Conservation (phyloP, 164 flowering plant genomes). For the Dillenia suffruticosa region DNA sequence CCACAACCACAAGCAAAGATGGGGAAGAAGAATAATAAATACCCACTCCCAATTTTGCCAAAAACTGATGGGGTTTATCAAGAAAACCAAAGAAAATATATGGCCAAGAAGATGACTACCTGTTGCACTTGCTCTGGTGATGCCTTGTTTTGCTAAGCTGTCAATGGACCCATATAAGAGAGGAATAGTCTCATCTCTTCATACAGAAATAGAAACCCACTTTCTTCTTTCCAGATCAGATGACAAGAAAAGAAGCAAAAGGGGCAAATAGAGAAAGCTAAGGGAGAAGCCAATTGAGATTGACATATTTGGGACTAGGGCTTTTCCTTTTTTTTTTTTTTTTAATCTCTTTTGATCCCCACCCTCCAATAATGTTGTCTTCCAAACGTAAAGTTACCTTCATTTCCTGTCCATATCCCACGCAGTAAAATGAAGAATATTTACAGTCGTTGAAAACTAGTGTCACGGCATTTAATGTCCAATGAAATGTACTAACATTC, state of each 20-base stretch:
- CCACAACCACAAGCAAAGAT: constrained; percentile 8
- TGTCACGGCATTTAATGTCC: constrained; percentile 16
- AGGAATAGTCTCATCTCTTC: constrained; percentile 19
- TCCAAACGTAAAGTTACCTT: constrained; percentile 26
- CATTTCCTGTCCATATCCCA: constrained; percentile 17
- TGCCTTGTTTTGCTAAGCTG: constrained; percentile 29
- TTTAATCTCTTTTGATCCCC: constrained; percentile 35
- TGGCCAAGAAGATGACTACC: constrained; percentile 14
- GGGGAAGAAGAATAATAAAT: neutral
- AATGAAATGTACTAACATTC: neutral
- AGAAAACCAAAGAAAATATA: constrained; percentile 11
- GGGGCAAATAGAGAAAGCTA: constrained; percentile 25
- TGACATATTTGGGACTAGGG: constrained; percentile 19
- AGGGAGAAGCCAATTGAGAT: constrained; percentile 20
- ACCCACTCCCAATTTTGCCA: constrained; percentile 10
- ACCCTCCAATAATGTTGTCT: constrained; percentile 41
- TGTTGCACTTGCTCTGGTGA: constrained; percentile 13
- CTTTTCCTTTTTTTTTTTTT: neutral
- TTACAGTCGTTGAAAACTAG: constrained; percentile 30
- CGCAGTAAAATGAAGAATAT: constrained; percentile 12
- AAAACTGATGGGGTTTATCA: constrained; percentile 1
- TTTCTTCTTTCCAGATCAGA: constrained; percentile 36
- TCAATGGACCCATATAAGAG: constrained; percentile 31
- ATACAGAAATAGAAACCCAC: constrained; percentile 14
- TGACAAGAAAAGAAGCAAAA: constrained; percentile 24